phyloP scores from a whole-genome alignment of 2,329 filamentous ascomycete genomes.

The Fusarium longipes region DNA sequence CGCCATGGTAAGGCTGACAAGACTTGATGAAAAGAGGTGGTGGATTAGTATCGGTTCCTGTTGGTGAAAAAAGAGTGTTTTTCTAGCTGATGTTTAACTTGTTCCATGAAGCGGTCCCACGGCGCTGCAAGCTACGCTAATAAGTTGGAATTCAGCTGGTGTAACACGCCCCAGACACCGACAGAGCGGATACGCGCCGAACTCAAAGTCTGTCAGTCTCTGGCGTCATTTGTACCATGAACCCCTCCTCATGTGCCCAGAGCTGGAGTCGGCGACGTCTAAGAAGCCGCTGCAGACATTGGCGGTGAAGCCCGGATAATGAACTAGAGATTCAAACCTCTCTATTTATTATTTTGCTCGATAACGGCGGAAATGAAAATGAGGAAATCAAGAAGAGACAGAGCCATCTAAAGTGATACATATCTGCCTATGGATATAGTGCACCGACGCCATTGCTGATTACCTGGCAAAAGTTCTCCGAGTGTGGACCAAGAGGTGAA shows the following conservation, averaged over 20 bases:
- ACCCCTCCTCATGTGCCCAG: conserved; percentile 23
- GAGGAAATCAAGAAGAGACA: not conserved
- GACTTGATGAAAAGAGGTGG: conserved; percentile 7
- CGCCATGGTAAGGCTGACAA: conserved; percentile 57
- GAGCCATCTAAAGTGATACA: not conserved
- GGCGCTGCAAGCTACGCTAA: conserved; percentile 19
- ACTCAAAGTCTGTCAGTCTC: conserved; percentile 16
- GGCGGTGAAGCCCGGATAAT: conserved; percentile 34
- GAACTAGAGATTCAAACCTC: not conserved
- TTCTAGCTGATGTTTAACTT: conserved; percentile 10
- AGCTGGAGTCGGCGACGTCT: conserved; percentile 10
- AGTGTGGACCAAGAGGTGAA: too few relatives aligned
- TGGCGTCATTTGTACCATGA: conserved; percentile 22
- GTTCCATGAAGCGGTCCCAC: conserved; percentile 1
- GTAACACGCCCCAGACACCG: conserved; percentile 27
- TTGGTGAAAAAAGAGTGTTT: conserved; percentile 23
- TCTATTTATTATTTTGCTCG: not conserved
- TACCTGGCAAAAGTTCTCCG: not conserved
- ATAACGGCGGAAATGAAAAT: conserved; percentile 8
- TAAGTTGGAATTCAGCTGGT: conserved; percentile 12
- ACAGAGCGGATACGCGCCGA: conserved; percentile 32
- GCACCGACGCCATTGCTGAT: not conserved
- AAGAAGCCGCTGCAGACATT: conserved; percentile 1
- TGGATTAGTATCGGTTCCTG: conserved; percentile 20
- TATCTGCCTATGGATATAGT: too few relatives aligned